phyloP scores from a whole-genome alignment of 1,284 basidiomycete genomes.

The Tremellales sp. region DNA sequence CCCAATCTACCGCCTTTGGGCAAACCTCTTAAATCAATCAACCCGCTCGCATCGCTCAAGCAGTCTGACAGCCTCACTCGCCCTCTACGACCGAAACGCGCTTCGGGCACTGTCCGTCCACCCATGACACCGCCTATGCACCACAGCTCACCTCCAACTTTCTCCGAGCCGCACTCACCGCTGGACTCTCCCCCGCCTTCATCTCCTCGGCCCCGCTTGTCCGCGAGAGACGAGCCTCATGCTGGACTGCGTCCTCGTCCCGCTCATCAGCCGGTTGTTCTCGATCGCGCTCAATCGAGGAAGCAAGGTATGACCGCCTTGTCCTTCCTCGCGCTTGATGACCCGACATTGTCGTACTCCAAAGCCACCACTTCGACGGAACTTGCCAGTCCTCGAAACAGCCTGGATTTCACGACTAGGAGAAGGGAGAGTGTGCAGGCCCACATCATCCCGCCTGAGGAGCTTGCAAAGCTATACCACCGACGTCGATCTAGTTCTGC shows the following conservation, averaged over 20 bases:
- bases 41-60: not conserved
- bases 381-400: not conserved
- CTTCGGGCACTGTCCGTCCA: not conserved
- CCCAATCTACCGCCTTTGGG: constrained; percentile 2
- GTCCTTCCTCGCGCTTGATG: constrained; percentile 16
- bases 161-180: not conserved
- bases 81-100: constrained; percentile 6
- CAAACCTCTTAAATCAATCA: not conserved
- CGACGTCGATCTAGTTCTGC: not conserved
- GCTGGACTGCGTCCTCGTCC: not conserved
- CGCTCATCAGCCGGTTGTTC: not conserved
- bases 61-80: constrained; percentile 1
- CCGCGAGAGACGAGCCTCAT: constrained; percentile 8
- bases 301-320: constrained; percentile 8
- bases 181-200: not conserved
- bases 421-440: not conserved
- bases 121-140: not conserved
- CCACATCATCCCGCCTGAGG: not conserved
- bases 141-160: not conserved
- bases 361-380: not conserved
- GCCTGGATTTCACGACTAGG: not conserved
- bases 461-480: not conserved
- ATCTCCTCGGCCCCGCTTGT: constrained; percentile 2
- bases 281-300: not conserved
- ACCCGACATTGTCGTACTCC: not conserved